Base-by-base conservation (phyloP, 192 early-diverging fungal genomes). In the Phlyctochytrium bullatum region DNA sequence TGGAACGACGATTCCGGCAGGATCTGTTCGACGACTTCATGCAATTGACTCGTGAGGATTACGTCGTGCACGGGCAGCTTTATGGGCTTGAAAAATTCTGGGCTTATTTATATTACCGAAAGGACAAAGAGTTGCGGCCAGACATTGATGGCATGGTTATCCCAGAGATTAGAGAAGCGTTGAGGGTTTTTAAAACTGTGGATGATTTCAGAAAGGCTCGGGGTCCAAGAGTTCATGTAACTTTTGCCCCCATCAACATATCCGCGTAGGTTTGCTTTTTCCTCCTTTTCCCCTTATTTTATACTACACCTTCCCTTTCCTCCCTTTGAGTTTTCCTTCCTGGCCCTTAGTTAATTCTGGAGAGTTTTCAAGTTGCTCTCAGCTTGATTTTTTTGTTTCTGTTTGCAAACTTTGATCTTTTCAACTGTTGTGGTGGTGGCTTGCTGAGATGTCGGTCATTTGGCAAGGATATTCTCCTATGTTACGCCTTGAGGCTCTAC, bases 51-150 rank as follows among this genome's bases (percentile, higher is more conserved):
- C 83, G 89, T 59, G 79, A 82, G 66, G 96, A 98, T 66, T 82
- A 85, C 63, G 67, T 78, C 17, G 80, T 85, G 57, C 30, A 34
- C 17, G 67, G 64, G 2, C 30, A 73, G 51, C 78, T 92, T 68
- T 95, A 96, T 66, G 96, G 96, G 6, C 76, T 96, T 58, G 94
- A 96, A 67, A 96, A 98, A 76, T 93, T 98, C 76, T 98, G 93
- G 93, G 93, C 93, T 2, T 96, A 92, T 69, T 76, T 95, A 63
- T 86, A 83, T 73, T 96, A 93, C 77, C 88, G 93, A 67, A 92
- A 94, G 82, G 89, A 91, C 73, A 92, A 90, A 73, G 40, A n/a
- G 23, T 52, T 33, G 52, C 60, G 78, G 14, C 78, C 78, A n/a
- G 71, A 79, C n/a, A 65, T 79, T 2, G 78, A 79, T 61, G 68